Evolutionary conservation across 2,329 filamentous ascomycete species (phyloP), one percentile per base, ranked within the genome.

Genomic region (Verticillium zaregamsianum): DNA sequence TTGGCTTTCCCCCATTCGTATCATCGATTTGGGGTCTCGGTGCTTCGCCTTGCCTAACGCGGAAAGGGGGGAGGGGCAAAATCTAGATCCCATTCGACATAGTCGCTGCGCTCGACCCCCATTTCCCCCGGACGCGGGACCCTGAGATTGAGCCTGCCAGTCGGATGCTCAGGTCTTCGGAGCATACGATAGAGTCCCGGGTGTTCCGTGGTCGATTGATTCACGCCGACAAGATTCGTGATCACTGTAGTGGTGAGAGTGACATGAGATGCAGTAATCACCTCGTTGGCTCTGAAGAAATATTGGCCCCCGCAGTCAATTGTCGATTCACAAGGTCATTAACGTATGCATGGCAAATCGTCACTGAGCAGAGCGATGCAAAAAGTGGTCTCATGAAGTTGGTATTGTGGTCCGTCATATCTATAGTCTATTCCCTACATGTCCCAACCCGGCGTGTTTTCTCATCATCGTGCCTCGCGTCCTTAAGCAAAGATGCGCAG

Each of bases 401-500:
- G 33, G 33, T 35, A 35, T 35, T 35, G 2, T 35, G 9, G 14
- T 35, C 28, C 28, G 33, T 35, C 33, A 52, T 40, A 12, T 40
- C 37, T n/a, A 40, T 40, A 40, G 37, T 40, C 37, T n/a, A 40
- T 15, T 15, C 37, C 17, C 14, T 40, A 12, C 35, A 37, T 37
- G 35, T 37, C 15, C 35, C 15, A 15, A 40, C 15, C 37, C 17
- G 6, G 37, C 15, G 49, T 11, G 49, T 12, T 54, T 23, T 54
- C 49, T 54, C 49, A 54, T 54, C 49, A 35, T 35, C 28, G 14
- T 35, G 33, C 8, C 25, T n/a, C 49, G 17, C 25, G 32, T 17
- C 45, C 20, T 69, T 78, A 83, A 58, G 76, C 77, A 68, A 85
- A 86, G 68, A 85, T 85, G 59, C 81, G 80, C 60, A 82, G 73